phyloP scores from a whole-genome alignment of 306 rosid species.

The Parietaria judaica region DNA sequence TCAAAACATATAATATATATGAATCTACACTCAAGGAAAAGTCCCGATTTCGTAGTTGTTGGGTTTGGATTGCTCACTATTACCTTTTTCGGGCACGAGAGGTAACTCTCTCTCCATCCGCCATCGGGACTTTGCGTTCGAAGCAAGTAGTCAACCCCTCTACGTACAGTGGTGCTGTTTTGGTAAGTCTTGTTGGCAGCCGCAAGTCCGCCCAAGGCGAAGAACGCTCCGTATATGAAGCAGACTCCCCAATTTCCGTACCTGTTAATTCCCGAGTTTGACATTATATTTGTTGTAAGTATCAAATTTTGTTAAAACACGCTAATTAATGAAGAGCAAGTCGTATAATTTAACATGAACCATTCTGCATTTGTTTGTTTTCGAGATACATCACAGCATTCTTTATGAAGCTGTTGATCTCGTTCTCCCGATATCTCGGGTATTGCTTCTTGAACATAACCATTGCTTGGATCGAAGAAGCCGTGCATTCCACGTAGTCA shows the following conservation, averaged over 20 bases:
- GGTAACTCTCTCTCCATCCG: constrained; percentile 8
- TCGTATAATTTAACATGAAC: background rate
- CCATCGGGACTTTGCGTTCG: background rate
- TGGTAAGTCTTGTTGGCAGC: constrained; percentile 2
- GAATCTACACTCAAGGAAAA: too few species aligned
- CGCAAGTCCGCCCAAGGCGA: constrained; percentile 3
- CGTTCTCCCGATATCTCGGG: background rate
- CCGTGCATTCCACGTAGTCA: background rate
- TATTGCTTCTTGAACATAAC: background rate
- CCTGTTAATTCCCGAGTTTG: background rate
- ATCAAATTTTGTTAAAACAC: background rate
- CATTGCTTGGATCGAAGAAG: background rate
- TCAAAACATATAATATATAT: background rate
- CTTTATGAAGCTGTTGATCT: background rate
- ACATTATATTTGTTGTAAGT: background rate
- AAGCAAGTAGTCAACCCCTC: background rate
- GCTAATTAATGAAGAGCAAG: background rate
- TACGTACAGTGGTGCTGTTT: background rate
- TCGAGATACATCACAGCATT: background rate
- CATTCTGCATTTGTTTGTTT: background rate
- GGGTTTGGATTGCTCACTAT: background rate
- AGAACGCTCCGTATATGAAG: background rate
- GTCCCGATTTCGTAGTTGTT: too few species aligned
- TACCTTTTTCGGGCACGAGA: constrained; percentile 5
- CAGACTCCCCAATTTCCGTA: constrained; percentile 8